phyloP scores from a whole-genome alignment of 805 yeast genomes.

The Yarrowia porcina region DNA sequence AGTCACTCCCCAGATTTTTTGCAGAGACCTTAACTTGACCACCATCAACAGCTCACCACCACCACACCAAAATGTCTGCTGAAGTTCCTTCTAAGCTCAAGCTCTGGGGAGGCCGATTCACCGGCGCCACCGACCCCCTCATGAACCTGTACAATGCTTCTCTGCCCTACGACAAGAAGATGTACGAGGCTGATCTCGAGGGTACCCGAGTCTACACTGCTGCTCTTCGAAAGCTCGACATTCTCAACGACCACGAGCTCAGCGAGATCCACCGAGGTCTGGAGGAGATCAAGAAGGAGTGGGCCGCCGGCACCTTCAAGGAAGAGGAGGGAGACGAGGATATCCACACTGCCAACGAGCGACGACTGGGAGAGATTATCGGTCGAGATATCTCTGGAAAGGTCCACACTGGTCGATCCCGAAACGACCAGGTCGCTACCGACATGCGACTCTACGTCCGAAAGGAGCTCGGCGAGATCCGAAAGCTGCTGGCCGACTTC shows the following conservation, averaged over 20 bases:
- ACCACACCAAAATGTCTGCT: conserved; percentile 26
- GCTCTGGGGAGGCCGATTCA: conserved; percentile 98
- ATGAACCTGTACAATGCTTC: conserved; percentile 98
- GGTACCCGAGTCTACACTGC: conserved; percentile 92
- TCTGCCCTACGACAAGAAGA: conserved; percentile 88
- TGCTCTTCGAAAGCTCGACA: conserved; percentile 76
- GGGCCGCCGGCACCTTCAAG: conserved; percentile 66
- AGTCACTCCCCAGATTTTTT: conserved; percentile 21
- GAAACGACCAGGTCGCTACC: conserved; percentile 99
- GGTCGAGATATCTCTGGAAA: conserved; percentile 94
- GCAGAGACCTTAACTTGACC: neutral
- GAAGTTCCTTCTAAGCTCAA: conserved; percentile 53
- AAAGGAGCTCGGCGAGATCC: conserved; percentile 59
- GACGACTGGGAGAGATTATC: conserved; percentile 93
- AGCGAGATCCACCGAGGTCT: conserved; percentile 80
- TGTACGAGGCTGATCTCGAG: conserved; percentile 90
- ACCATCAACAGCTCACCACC: neutral
- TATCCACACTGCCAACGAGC: conserved; percentile 97
- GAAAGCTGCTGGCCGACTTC: conserved; percentile 56
- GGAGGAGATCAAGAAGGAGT: conserved; percentile 66
- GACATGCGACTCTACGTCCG: conserved; percentile 95
- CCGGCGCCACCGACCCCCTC: conserved; percentile 91
- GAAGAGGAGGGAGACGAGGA: conserved; percentile 94
- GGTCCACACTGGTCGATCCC: conserved; percentile 98
- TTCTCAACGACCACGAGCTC: conserved; percentile 71